Evolutionary conservation across 129 eudicot genomes (phyloP).

Genomic region (Saussurea involucrata): DNA sequence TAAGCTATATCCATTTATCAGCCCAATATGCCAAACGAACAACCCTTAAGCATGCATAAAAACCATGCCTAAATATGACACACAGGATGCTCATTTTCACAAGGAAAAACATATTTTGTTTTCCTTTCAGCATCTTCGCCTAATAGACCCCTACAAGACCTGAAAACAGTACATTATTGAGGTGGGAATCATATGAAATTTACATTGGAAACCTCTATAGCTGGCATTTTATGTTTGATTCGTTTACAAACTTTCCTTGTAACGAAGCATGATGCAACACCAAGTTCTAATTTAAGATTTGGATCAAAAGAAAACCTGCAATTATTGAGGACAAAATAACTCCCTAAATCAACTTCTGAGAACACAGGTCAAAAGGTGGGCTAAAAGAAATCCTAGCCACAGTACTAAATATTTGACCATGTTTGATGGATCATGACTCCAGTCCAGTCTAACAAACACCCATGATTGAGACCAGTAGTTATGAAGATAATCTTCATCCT

Average conservation of each 20-base stretch:
- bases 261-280: constrained; percentile 87
- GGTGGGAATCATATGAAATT: neutral
- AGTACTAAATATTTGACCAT: neutral
- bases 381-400: neutral
- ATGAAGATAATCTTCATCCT: neutral
- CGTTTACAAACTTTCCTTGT: constrained; percentile 57
- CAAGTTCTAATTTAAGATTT: constrained; percentile 68
- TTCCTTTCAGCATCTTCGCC: constrained; percentile 87
- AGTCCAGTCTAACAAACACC: neutral
- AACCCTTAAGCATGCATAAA: neutral
- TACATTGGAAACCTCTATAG: neutral
- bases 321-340: constrained; percentile 20
- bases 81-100: neutral
- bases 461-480: neutral
- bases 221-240: neutral
- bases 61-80: neutral
- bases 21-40: no score
- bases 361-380: neutral
- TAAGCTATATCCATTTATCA: no score
- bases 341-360: neutral
- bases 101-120: constrained; percentile 60
- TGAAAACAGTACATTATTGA: neutral
- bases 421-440: neutral
- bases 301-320: constrained; percentile 94
- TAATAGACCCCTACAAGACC: constrained; percentile 60